phyloP scores from a whole-genome alignment of 2,329 filamentous ascomycete genomes.

The Microdochium bolleyi region DNA sequence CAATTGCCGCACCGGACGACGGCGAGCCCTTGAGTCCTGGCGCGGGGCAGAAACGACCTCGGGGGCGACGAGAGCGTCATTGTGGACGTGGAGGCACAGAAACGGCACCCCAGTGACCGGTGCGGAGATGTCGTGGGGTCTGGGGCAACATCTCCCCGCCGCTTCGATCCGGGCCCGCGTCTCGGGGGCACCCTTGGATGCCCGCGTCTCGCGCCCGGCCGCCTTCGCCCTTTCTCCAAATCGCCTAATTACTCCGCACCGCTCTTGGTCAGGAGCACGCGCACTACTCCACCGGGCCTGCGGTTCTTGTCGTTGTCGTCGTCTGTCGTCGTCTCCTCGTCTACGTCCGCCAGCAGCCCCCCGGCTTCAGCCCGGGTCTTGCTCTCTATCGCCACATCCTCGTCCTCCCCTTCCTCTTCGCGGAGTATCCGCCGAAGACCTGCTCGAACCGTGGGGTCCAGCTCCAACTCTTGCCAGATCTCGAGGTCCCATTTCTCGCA shows the following conservation, averaged over 20 bases:
- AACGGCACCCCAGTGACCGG: not conserved
- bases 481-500: constrained; percentile 44
- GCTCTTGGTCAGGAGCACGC: not conserved
- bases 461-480: constrained; percentile 52
- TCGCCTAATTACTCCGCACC: not conserved
- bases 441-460: constrained; percentile 35
- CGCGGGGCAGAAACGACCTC: too few relatives aligned
- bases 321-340: not conserved
- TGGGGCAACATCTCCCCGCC: not conserved
- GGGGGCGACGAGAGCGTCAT: too few relatives aligned
- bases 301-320: not conserved
- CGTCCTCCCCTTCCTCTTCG: constrained; percentile 16
- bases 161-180: not conserved
- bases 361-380: not conserved
- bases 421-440: constrained; percentile 31
- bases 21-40: too few relatives aligned
- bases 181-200: not conserved
- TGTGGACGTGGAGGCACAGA: not conserved
- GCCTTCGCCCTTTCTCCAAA: not conserved
- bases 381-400: not conserved
- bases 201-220: not conserved
- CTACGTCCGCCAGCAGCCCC: not conserved
- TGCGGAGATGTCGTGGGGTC: not conserved
- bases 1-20: too few relatives aligned
- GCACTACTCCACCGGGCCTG: not conserved